Evolutionary conservation across 495 filamentous ascomycete species (phyloP), one percentile per base, ranked within the genome.

Genomic region (Clohesyomyces aquaticus): DNA sequence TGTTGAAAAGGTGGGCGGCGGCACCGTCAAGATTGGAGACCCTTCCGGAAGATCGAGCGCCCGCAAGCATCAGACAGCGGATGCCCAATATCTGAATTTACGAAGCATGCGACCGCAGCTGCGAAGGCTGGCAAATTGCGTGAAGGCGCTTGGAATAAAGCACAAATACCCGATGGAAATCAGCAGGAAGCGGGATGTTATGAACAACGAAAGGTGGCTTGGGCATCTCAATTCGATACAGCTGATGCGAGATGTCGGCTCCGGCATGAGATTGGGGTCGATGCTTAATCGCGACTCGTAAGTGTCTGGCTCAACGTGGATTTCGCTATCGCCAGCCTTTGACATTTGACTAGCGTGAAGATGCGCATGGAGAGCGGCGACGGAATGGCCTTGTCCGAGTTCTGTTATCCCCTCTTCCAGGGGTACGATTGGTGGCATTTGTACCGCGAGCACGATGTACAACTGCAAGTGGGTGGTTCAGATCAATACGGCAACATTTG

Each of bases 401-500:
- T 99, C 72, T 80, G 84, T 1, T 99, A 99, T 67, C 94, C 96
- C 14, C 73, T 98, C 22, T 82, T 99, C 66, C 94, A 99, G 74
- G 89, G 86, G n/a, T 98, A 92, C 87, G 94, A 99, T 74, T 99
- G 91, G 87, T 97, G 89, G 88, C 74, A 85, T 55, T 79, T 98
- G 76, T 92, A 88, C 70, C 72, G 77, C 22, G 78, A 72, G 1
- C 80, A 82, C 25, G 83, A 81, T 35, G 79, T 89, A 9, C 87
- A 89, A 68, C 81, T 94, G 67, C 90, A 98, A 74, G 91, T 99
- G 43, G 94, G 94, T 53, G 94, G 94, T 45, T 88, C 91, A 26
- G 94, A 99, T 73, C 94, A 99, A 74, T 99, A 85, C 74, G 94
- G 94, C 61, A 99, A 99, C 73, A 97, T 99, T 63, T 80, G 95